These are phyloP conservation scores for Termitomyces sp. DNA, from an alignment of 768 basidiomycete genomes.

Conservation along the genomic window DNA sequence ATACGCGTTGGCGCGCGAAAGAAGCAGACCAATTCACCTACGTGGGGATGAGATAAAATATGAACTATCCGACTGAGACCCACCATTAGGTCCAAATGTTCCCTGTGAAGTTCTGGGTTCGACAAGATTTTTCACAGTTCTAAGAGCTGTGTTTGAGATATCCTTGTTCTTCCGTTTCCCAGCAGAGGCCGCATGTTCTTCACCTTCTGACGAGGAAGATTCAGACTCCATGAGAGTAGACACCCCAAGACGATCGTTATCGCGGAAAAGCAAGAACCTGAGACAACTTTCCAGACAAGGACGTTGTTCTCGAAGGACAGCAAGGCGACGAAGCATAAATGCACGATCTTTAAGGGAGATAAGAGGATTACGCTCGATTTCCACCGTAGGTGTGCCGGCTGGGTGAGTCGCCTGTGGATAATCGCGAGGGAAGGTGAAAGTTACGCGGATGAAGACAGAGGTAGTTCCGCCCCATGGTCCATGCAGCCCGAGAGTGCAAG, in stretches of 20 bases:
- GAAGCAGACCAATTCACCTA: constrained; percentile 88
- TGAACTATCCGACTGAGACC: constrained; percentile 7
- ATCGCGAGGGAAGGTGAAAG: constrained; percentile 81
- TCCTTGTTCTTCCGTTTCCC: constrained; percentile 37
- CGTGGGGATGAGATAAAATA: background rate
- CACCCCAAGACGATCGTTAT: constrained; percentile 49
- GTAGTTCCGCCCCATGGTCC: constrained; percentile 90
- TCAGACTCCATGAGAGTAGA: constrained; percentile 43
- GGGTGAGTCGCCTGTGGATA: constrained; percentile 68
- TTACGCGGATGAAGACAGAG: constrained; percentile 80
- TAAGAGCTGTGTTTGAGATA: constrained; percentile 45
- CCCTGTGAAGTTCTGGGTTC: constrained; percentile 87
- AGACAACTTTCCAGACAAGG: constrained; percentile 86
- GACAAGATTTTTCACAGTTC: constrained; percentile 71
- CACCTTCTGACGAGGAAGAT: constrained; percentile 53
- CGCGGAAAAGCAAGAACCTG: constrained; percentile 70
- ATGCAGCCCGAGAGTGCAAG: constrained; percentile 80
- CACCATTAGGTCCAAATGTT: constrained; percentile 85
- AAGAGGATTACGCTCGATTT: constrained; percentile 77
- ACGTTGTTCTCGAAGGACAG: constrained; percentile 64
- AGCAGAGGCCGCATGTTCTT: constrained; percentile 24
- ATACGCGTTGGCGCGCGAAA: constrained; percentile 73
- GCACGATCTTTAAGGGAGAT: constrained; percentile 75
- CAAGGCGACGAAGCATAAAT: constrained; percentile 72
- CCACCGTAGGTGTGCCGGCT: constrained; percentile 64